Conservation (phyloP, 768 basidiomycete genomes). For the Rhodotorula diobovata region DNA sequence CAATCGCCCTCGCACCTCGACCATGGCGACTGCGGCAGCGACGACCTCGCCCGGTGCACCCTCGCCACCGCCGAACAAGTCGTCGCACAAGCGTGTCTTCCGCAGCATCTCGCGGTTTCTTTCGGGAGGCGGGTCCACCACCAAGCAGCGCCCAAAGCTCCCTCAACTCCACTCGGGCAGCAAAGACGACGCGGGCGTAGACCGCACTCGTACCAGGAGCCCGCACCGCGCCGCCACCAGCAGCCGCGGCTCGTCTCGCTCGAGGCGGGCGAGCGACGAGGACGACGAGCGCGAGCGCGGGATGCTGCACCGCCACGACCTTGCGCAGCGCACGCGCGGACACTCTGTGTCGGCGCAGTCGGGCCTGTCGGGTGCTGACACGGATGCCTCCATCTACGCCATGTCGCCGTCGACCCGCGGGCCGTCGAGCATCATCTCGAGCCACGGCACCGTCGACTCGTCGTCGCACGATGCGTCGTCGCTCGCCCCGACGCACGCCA, state of each 20-base stretch:
- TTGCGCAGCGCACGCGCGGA: neutral
- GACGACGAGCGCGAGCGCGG: neutral
- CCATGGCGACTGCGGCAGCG: neutral
- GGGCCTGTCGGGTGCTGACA: slow-evolving; percentile 66
- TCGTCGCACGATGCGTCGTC: slow-evolving; percentile 52
- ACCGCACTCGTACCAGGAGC: neutral
- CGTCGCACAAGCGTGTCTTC: slow-evolving; percentile 1
- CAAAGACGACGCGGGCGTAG: neutral
- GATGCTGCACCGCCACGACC: neutral
- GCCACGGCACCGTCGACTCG: slow-evolving; percentile 46
- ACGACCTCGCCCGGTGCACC: too few relatives aligned
- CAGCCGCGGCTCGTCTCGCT: neutral
- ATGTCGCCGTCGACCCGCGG: slow-evolving; percentile 80
- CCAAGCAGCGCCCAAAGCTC: slow-evolving; percentile 24
- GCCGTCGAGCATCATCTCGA: slow-evolving; percentile 56
- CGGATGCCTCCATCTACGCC: slow-evolving; percentile 86
- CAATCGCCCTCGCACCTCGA: neutral
- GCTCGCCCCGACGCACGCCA: slow-evolving; percentile 72
- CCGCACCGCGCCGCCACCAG: neutral
- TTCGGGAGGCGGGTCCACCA: slow-evolving; percentile 5
- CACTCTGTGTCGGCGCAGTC: neutral
- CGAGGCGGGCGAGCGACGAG: neutral
- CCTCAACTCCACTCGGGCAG: neutral
- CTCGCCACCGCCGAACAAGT: neutral
- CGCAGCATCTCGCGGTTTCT: slow-evolving; percentile 21